Conservation (phyloP, 345 rosid species). For the Conringia planisiliqua region DNA sequence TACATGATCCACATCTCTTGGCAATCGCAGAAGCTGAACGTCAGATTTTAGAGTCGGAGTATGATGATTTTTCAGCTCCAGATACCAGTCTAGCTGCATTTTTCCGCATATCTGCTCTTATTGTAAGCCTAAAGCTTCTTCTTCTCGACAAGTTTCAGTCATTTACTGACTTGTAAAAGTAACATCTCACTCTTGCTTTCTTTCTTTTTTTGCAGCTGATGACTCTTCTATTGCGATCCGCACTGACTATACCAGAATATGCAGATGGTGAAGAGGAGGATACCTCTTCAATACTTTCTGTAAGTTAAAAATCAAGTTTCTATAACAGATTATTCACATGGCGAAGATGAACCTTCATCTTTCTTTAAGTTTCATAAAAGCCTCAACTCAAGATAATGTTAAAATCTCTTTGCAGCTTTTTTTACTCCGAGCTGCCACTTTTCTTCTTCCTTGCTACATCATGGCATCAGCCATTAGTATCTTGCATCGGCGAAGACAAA, state of each 20-base stretch:
- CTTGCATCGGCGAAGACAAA: constrained; percentile 81
- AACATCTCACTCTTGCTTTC: not conserved
- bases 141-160: not conserved
- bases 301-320: constrained; percentile 39
- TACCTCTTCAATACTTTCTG: constrained; percentile 69
- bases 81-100: constrained; percentile 86
- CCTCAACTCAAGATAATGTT: not conserved
- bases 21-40: constrained; percentile 94
- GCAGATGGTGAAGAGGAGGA: constrained; percentile 65
- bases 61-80: constrained; percentile 78
- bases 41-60: constrained; percentile 77
- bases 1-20: constrained; percentile 77
- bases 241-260: constrained; percentile 62
- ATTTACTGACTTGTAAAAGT: not conserved
- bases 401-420: constrained; percentile 55
- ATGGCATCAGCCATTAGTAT: constrained; percentile 98
- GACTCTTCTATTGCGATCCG: constrained; percentile 81
- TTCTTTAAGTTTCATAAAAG: not conserved
- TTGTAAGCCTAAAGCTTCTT: constrained; percentile 42
- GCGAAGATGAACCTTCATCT: not conserved
- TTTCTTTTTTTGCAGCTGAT: constrained; percentile 53
- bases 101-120: constrained; percentile 84
- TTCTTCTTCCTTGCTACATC: constrained; percentile 94
- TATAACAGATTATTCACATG: not conserved
- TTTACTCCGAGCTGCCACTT: constrained; percentile 70